Base-by-base conservation (phyloP, 345 rosid species). In the Eucalyptus albens region DNA sequence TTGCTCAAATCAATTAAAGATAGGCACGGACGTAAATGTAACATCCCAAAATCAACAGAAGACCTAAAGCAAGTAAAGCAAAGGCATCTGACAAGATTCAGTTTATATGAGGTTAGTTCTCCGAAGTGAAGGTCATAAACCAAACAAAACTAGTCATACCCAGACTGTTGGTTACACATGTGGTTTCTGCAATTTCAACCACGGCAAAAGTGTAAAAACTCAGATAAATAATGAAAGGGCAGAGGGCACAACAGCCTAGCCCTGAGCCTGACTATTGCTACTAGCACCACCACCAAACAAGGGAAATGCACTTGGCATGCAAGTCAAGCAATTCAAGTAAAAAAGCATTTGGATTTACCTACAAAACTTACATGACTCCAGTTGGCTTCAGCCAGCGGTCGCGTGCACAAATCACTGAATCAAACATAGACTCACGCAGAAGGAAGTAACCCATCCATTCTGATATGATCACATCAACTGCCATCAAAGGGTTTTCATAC, bases 371-470 rank as follows among this genome's bases (percentile, higher is more conserved):
- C 99, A 98, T 97, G 90, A 96, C 95, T 92, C 99, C 99, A 72
- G 93, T 92, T 16, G 99, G 96, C 91, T 97, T 98, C 90, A 98
- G 90, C 99, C 99, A 98, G 90, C 98, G 98, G 90, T 98, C 98
- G 87, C 99, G 99, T 90, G 99, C 99, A 91, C 93, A 94, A 45
- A 97, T 97, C 89, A 97, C 99, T 3, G 99, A 97, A 94, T 97
- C 99, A 94, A 97, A 96, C 99, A 97, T 97, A 86, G 99, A 97
- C 89, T 97, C 99, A 6, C 98, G 97, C 50, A 97, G 93, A 86
- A 97, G 99, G 88, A 97, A 97, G 95, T 97, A 97, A 21, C 99
- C 99, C 99, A 97, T 97, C 99, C 99, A 97, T 95, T 97, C 99
- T 9, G 99, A 97, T 92, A 97, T 97, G 86, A 97, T 96, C 21